Percentiles rank a stretch among this genome's conserved stretches.
Conservation (phyloP, 1,139 yeast genomes). For the Yamadazyma spencermartinsiae region DNA sequence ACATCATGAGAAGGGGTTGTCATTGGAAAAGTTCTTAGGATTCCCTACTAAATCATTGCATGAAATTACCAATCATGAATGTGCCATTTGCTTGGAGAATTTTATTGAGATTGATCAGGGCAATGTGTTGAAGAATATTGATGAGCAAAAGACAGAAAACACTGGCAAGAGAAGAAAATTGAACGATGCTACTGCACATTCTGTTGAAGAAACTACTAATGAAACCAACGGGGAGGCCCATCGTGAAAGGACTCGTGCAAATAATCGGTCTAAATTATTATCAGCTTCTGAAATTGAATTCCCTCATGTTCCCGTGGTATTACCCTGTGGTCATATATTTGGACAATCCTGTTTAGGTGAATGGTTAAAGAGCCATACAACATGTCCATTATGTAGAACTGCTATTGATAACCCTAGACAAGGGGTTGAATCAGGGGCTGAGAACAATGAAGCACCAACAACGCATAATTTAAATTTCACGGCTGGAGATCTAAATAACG, state of each 20-base stretch:
- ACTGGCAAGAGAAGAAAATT: conserved; percentile 15
- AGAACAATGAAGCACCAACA: neutral
- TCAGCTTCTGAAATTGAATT: conserved; percentile 25
- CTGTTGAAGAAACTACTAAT: conserved; percentile 1
- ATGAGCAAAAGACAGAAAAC: conserved; percentile 10
- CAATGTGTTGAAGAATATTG: neutral
- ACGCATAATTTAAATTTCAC: neutral
- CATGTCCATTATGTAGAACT: conserved; percentile 81
- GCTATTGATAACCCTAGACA: conserved; percentile 28
- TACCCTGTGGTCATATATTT: conserved; percentile 83
- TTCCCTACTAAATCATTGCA: conserved; percentile 37
- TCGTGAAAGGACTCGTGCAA: neutral
- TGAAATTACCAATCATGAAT: conserved; percentile 36
- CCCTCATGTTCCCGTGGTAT: conserved; percentile 61
- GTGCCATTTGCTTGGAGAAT: conserved; percentile 71
- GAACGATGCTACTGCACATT: conserved; percentile 6
- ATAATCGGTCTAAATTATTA: conserved; percentile 1
- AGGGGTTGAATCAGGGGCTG: neutral
- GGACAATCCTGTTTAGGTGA: conserved; percentile 72
- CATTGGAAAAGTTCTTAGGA: conserved; percentile 51
- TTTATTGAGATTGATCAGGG: conserved; percentile 26
- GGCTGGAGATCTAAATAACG: neutral
- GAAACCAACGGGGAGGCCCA: neutral
- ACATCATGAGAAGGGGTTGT: conserved; percentile 49
- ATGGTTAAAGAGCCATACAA: conserved; percentile 69